Percentiles rank a stretch among this genome's conserved stretches.
These are phyloP conservation scores for Aspergillus mulundensis DNA, from an alignment of 495 filamentous ascomycete genomes.

Conservation along the genomic window DNA sequence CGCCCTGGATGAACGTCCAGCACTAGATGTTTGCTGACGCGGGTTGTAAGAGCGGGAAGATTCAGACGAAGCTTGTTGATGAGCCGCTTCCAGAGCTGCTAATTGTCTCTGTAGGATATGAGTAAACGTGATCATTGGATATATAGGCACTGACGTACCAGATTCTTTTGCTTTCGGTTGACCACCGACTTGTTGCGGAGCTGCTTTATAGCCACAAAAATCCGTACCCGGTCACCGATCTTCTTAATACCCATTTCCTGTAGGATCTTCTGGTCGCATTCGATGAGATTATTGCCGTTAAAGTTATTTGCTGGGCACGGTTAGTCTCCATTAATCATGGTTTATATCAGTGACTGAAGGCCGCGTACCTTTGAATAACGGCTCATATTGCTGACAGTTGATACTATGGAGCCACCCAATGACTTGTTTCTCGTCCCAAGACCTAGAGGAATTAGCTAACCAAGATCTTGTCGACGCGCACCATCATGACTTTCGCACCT, in stretches of 20 bases:
- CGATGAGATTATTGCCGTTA: constrained; percentile 91
- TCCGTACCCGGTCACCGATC: constrained; percentile 92
- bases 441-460: constrained; percentile 39
- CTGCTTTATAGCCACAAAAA: constrained; percentile 89
- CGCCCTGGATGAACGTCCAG: constrained; percentile 73
- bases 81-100: constrained; percentile 39
- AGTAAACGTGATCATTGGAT: constrained; percentile 11
- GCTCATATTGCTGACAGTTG: constrained; percentile 89
- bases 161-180: constrained; percentile 78
- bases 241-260: constrained; percentile 99
- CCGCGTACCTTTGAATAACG: constrained; percentile 71
- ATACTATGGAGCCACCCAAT: constrained; percentile 86
- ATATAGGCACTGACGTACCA: constrained; percentile 52
- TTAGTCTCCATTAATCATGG: constrained; percentile 13
- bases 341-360: no score
- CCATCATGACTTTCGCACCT: constrained; percentile 40
- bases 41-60: constrained; percentile 58
- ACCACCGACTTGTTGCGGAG: constrained; percentile 80
- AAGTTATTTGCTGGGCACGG: constrained; percentile 71
- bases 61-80: constrained; percentile 61
- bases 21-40: constrained; percentile 52
- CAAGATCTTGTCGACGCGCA: not conserved
- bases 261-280: constrained; percentile 92
- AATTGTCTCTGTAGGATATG: constrained; percentile 38
- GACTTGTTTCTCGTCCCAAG: constrained; percentile 90